phyloP scores from a whole-genome alignment of 257 asterid genomes.

The Solanum okadae region DNA sequence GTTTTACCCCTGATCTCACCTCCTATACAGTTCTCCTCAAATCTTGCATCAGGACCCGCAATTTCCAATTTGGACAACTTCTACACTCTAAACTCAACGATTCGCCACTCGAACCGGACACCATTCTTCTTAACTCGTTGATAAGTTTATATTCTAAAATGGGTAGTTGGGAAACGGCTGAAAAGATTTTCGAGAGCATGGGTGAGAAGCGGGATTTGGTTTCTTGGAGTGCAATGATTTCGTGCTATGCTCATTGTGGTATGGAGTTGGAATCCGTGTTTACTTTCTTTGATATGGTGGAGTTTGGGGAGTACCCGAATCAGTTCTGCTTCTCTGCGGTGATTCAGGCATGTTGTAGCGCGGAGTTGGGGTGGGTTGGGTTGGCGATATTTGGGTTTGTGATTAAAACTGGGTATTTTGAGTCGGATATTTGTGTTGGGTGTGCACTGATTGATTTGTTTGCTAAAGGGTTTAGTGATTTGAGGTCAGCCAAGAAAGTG shows the following conservation, averaged over 20 bases:
- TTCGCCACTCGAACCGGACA: conserved; percentile 44
- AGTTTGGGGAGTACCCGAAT: conserved; percentile 60
- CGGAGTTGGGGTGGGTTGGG: conserved; percentile 41
- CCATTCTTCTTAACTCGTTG: conserved; percentile 66
- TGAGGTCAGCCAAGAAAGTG: conserved; percentile 51
- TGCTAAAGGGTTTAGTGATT: conserved; percentile 55
- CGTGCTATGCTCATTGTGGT: conserved; percentile 54
- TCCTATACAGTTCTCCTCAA: conserved; percentile 79
- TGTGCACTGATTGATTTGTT: conserved; percentile 76
- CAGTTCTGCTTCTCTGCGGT: conserved; percentile 70
- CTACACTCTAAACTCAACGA: conserved; percentile 45
- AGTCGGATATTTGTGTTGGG: conserved; percentile 79
- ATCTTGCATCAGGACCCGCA: conserved; percentile 77
- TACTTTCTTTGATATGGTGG: conserved; percentile 56
- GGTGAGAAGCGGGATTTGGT: conserved; percentile 55
- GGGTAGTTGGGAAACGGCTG: conserved; percentile 59
- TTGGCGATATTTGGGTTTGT: conserved; percentile 54
- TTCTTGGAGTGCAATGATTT: conserved; percentile 91
- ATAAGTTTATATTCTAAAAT: conserved; percentile 69
- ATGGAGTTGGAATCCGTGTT: conserved; percentile 38
- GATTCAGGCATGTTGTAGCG: conserved; percentile 61
- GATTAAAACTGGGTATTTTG: conserved; percentile 64
- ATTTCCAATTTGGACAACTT: conserved; percentile 36
- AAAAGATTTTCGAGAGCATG: conserved; percentile 48
- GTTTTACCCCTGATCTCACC: conserved; percentile 56